Conservation (phyloP, 352 stramenopile genomes). For the Pythium dissimile region DNA sequence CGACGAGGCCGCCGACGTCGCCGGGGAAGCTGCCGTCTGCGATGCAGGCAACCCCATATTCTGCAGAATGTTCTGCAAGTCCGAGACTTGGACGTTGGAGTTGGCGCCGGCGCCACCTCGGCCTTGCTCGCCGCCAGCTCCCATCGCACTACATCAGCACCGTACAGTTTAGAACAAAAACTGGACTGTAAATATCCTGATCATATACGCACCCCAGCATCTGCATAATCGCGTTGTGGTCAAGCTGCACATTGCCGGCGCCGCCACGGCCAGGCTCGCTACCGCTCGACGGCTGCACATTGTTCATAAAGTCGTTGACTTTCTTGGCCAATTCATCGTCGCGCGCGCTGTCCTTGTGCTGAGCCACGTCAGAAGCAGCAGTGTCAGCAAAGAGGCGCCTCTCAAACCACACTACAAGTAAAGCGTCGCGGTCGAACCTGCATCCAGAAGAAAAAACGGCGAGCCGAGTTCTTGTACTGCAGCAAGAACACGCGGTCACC, state of each 20-base stretch:
- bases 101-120: slow-evolving; percentile 29
- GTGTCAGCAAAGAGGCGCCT: too few species aligned
- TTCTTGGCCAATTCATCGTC: slow-evolving; percentile 87
- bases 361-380: too few species aligned
- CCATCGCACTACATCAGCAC: slow-evolving; percentile 49
- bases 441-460: slow-evolving; percentile 96
- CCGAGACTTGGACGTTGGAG: slow-evolving; percentile 72
- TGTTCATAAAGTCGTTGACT: slow-evolving; percentile 89
- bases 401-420: too few species aligned
- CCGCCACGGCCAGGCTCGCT: slow-evolving; percentile 26
- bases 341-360: slow-evolving; percentile 86
- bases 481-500: slow-evolving; percentile 89
- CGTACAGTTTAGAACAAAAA: background rate
- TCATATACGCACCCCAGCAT: slow-evolving; percentile 66
- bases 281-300: slow-evolving; percentile 47
- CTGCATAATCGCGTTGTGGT: slow-evolving; percentile 91
- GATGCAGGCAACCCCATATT: slow-evolving; percentile 81
- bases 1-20: slow-evolving; percentile 70
- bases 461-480: slow-evolving; percentile 91
- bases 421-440: too few species aligned
- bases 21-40: slow-evolving; percentile 64
- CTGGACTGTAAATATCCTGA: too few species aligned
- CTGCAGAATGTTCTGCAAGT: slow-evolving; percentile 86
- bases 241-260: slow-evolving; percentile 69
- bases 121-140: slow-evolving; percentile 62